Base-by-base conservation (phyloP, 768 basidiomycete species). In the Mycena haematopus region DNA sequence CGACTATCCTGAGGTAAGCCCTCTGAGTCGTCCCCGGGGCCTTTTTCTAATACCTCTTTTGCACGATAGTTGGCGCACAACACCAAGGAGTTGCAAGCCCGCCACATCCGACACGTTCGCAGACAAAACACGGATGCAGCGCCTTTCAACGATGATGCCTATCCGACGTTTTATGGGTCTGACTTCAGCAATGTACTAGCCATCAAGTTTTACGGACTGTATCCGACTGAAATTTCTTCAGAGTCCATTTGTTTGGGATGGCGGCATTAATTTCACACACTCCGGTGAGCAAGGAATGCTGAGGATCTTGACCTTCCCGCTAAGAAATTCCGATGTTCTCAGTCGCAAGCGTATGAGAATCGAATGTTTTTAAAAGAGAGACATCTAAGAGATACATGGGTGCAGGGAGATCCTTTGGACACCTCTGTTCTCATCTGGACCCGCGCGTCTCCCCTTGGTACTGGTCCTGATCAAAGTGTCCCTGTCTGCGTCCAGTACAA, bases 351-450 rank as follows among this genome's bases (percentile, higher is more conserved):
- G 82, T 84, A 65, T 56, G 80, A 71, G 8, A 56, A 31, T 14
- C 14, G 36, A 36, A 15, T 31, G 22, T 15, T 44, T 27, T 29
- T 19, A 8, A 14, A 50, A 33, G n/a, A 10, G 17, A 29, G 4
- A 11, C 14, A 9, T 45, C 49, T 62, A 24, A 55, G 17, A 55
- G n/a, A 55, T 27, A 17, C 9, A 36, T 44, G 36, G 29, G 42
- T n/a, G 45, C 68, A 85, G 80, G 85, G 84, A 8, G 84, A 87
- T 67, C 85, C 86, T 5, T 78, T 82, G 50, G 81, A 82, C 61
- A 78, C 76, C 21, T 85, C 84, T 24, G 78, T 86, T 36, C 75
- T 85, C 38, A 76, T 86, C 19, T 87, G 86, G 85, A 87, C 85
- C 3, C 82, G 84, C 24, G 83, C 85, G 2, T 22, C 74, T 75